Evolutionary conservation across 1,284 basidiomycete genomes (phyloP), one percentile per base, ranked within the genome.

Genomic region (Naganishia cerealis): DNA sequence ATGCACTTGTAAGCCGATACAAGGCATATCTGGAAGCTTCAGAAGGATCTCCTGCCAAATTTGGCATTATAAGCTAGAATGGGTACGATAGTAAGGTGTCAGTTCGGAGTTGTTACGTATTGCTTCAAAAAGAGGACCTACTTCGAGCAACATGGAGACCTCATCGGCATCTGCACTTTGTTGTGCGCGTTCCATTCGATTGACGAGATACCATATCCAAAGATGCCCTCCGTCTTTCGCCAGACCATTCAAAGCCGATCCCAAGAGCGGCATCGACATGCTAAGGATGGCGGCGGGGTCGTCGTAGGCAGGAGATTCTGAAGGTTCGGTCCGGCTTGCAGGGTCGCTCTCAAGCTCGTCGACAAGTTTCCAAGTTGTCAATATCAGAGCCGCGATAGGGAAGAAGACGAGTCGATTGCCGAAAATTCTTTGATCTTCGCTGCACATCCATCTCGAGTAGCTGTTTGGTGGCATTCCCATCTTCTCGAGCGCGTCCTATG

Each of bases 91-190:
- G 46, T 24, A 10, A 21, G 10, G 8, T 8, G 13, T 50, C 46
- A 50, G 33, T 24, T 56, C 39, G 15, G 54, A 21, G 29, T 56
- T 7, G n/a, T 26, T 26, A 9, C 16, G 18, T 18, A 18, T 36
- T 16, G n/a, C 9, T 33, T 33, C 13, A n/a, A 42, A 2, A 9
- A 10, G 46, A n/a, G 15, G 13, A 36, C 65, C 58, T 16, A 67
- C 66, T 50, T 67, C 66, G 48, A 67, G 57, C 39, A 67, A 42
- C 66, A 67, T 62, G 10, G 66, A 55, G 16, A 54, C 40, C 9
- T 67, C 66, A 21, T 59, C 57, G 26, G 18, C n/a, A 26, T 59
- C 58, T 9, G 58, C 40, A 24, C 18, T 4, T 15, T 36, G 38
- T 38, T 58, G 57, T 15, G 24, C 39, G 16, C 26, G 36, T 26